Evolutionary conservation across 495 filamentous ascomycete species (phyloP).

Genomic region (Aspergillus steynii): DNA sequence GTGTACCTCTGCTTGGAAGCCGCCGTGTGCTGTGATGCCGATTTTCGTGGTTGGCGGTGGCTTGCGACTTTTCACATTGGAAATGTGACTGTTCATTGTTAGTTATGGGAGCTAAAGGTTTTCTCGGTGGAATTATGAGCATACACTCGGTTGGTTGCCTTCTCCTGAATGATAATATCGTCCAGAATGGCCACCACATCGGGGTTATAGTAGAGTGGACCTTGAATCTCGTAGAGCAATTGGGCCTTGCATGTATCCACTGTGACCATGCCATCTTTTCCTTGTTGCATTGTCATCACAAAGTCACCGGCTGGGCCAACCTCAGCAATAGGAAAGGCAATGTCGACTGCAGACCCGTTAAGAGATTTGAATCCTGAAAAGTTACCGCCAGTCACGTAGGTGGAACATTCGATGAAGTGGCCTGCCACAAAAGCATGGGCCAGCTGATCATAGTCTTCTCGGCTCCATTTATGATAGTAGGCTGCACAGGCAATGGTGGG

Average conservation of each 20-base stretch:
- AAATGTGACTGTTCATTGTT: constrained; percentile 17
- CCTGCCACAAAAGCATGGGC: constrained; percentile 39
- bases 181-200: constrained; percentile 45
- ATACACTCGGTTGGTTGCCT: neutral
- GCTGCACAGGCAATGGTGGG: constrained; percentile 38
- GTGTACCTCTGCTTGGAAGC: constrained; percentile 49
- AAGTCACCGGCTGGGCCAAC: constrained; percentile 33
- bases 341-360: constrained; percentile 28
- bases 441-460: constrained; percentile 31
- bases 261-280: constrained; percentile 17
- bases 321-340: constrained; percentile 47
- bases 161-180: constrained; percentile 16
- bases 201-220: constrained; percentile 42
- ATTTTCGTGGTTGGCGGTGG: constrained; percentile 59
- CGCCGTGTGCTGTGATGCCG: constrained; percentile 50
- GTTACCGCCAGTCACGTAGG: constrained; percentile 46
- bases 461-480: constrained; percentile 33
- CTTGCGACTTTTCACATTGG: constrained; percentile 18
- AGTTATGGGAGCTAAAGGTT: neutral
- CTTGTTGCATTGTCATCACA: constrained; percentile 19
- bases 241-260: constrained; percentile 42
- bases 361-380: constrained; percentile 45
- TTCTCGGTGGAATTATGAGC: neutral
- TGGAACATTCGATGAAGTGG: constrained; percentile 44
- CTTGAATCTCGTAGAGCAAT: constrained; percentile 53